Evolutionary conservation across 148 eudicot species (phyloP).

Genomic region (Vaccinium vitisidaea): DNA sequence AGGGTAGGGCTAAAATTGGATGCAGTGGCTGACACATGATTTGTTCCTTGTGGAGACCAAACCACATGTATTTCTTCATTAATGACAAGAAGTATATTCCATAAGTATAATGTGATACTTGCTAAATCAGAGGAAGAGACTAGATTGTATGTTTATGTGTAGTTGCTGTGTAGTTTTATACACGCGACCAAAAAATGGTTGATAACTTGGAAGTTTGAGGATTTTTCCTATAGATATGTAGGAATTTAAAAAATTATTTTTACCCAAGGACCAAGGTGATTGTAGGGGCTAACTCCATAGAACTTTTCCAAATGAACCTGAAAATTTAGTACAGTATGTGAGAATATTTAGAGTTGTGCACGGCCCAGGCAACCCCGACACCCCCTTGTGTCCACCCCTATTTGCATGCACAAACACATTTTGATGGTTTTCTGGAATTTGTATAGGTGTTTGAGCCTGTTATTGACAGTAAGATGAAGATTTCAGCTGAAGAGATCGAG

Average conservation of each 20-base stretch:
- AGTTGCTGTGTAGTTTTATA: background rate
- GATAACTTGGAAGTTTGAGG: background rate
- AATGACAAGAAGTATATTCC: background rate
- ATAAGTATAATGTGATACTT: background rate
- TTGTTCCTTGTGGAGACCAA: background rate
- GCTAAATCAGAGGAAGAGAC: background rate
- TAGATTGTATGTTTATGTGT: background rate
- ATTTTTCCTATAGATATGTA: background rate
- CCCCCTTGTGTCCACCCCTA: background rate
- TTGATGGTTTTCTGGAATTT: constrained; percentile 5
- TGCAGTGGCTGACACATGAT: background rate
- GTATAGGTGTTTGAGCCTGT: constrained; percentile 80
- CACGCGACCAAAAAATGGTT: background rate
- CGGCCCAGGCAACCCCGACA: background rate
- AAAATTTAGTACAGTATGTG: background rate
- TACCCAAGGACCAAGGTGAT: background rate
- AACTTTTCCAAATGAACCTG: background rate
- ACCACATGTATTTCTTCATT: background rate
- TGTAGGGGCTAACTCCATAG: background rate
- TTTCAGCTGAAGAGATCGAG: constrained; percentile 77
- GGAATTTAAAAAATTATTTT: background rate
- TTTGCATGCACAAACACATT: background rate
- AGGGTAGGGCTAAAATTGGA: background rate
- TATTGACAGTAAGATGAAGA: constrained; percentile 49
- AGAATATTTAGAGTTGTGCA: background rate